Percentiles rank a stretch among this genome's conserved stretches.
Conservation (phyloP, 768 basidiomycete species). For the Kockovaella imperatae region DNA sequence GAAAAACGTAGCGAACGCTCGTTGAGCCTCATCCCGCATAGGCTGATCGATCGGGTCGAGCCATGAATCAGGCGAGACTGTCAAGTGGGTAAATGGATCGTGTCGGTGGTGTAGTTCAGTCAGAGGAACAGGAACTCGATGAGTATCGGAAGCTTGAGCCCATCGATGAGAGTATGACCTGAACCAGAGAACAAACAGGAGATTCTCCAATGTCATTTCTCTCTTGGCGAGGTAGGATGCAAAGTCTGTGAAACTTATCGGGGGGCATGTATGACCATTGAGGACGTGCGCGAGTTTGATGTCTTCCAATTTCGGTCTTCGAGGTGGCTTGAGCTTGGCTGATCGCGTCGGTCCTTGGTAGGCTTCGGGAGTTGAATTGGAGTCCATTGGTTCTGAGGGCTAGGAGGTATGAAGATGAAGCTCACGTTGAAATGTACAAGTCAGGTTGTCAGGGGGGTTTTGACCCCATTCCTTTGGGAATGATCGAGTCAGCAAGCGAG, state of each 20-base stretch:
- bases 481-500: too few relatives aligned
- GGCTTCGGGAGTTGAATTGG: not conserved
- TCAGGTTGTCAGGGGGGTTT: too few relatives aligned
- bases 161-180: conserved; percentile 26
- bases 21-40: conserved; percentile 29
- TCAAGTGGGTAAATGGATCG: conserved; percentile 28
- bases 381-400: not conserved
- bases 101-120: conserved; percentile 27
- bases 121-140: conserved; percentile 25
- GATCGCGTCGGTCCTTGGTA: conserved; percentile 8
- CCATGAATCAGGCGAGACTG: not conserved
- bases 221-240: conserved; percentile 30
- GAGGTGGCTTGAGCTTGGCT: conserved; percentile 4
- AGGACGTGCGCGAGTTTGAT: conserved; percentile 33
- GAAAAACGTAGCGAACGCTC: conserved; percentile 38
- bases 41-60: conserved; percentile 25
- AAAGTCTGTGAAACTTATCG: conserved; percentile 36
- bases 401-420: too few relatives aligned
- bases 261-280: conserved; percentile 35
- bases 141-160: too few relatives aligned
- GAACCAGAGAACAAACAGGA: conserved; percentile 38
- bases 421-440: too few relatives aligned
- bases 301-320: conserved; percentile 23
- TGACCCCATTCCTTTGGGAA: too few relatives aligned
- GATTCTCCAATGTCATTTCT: conserved; percentile 36